Evolutionary conservation across 2,329 filamentous ascomycete genomes (phyloP), one percentile per base, ranked within the genome.

Genomic region (Blastomyces silverae): DNA sequence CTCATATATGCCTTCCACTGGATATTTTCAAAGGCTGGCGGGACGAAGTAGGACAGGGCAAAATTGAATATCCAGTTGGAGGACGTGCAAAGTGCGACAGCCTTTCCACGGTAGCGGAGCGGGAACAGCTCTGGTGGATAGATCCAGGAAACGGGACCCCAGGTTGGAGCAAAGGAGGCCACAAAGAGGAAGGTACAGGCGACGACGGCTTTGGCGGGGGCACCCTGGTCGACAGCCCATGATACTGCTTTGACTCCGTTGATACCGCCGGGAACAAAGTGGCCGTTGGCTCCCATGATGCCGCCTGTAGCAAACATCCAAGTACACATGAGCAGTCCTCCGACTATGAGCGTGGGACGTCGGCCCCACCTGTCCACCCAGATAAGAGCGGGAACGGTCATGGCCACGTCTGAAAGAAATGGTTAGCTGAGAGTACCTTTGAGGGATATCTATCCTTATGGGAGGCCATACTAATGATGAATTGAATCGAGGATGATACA

Each of bases 101-200:
- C 62, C 39, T 66, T 66, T 13, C 62, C 57, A 11, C 65, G 65
- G 34, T 58, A 39, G 31, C 62, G 57, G 48, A 64, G 65, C 11
- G 65, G 65, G 34, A 48, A 64, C 31, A 66, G 62, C 42, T 65
- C 85, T 0, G 84, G 80, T 0, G 82, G 84, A 67, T 87, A 87
- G 2, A 79, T 79, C 81, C 81, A 83, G 0, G 78, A 81, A 0
- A 83, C 81, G 0, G 84, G 83, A 0, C 82, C 84, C 84, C 84
- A 87, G 1, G 84, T 85, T 6, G 83, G 83, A 0, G 88, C 88
- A 68, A 84, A 90, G 0, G 83, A 84, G 0, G 74, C 74, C 0
- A 74, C 73, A 62, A 78, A 77, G 5, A 77, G 83, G 67, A 89
- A 90, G 0, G 86, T 88, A 68, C 82, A 86, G 1, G 86, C 85